A percentile compares a stretch with the other conserved stretches of the same genome.
These are phyloP conservation scores for Exophiala viscosa DNA, from an alignment of 2,329 filamentous ascomycete species.

Conservation along the genomic window DNA sequence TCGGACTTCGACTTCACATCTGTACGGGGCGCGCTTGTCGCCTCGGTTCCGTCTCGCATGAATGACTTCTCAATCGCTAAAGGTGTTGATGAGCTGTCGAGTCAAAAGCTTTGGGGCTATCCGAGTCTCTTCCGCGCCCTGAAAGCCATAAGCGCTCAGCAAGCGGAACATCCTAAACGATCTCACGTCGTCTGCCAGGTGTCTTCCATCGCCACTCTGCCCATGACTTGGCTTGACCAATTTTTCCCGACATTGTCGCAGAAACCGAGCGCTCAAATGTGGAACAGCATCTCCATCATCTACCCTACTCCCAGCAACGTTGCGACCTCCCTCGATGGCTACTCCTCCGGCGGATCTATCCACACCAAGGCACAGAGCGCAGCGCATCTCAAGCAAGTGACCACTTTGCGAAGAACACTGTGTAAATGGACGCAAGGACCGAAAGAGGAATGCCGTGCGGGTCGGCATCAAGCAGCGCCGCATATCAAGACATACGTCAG, in stretches of 20 bases:
- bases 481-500: conserved; percentile 89
- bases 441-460: conserved; percentile 45
- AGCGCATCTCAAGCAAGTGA: conserved; percentile 69
- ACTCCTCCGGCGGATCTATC: conserved; percentile 72
- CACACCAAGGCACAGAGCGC: conserved; percentile 72
- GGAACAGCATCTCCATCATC: conserved; percentile 51
- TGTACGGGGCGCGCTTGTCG: conserved; percentile 69
- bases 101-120: conserved; percentile 71
- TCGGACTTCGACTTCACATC: conserved; percentile 63
- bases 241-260: conserved; percentile 24
- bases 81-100: conserved; percentile 35
- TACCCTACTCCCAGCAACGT: conserved; percentile 81
- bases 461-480: conserved; percentile 68
- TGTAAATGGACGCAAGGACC: conserved; percentile 60
- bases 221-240: conserved; percentile 67
- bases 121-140: conserved; percentile 61
- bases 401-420: conserved; percentile 66
- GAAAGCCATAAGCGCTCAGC: conserved; percentile 48
- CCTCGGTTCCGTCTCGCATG: conserved; percentile 70
- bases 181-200: conserved; percentile 40
- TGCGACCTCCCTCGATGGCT: conserved; percentile 71
- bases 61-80: conserved; percentile 34
- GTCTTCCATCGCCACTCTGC: conserved; percentile 78
- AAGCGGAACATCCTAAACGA: conserved; percentile 28
- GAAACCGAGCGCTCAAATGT: conserved; percentile 5